phyloP scores from a whole-genome alignment of 148 eudicot genomes.

The Fagopyrum esculentum region DNA sequence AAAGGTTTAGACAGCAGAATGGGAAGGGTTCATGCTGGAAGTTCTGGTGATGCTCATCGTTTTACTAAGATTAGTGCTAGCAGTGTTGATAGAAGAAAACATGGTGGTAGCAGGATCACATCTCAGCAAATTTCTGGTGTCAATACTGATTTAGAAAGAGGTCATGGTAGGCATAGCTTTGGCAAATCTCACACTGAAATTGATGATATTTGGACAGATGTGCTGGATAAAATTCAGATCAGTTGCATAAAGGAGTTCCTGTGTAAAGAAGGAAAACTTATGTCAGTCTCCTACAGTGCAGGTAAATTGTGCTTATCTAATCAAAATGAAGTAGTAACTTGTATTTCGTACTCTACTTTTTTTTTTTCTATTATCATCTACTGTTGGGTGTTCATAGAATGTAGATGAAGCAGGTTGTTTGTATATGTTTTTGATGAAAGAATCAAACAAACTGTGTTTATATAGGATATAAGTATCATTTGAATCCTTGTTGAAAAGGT shows the following conservation, averaged over 20 bases:
- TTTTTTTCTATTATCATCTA: background rate
- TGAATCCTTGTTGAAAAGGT: too few species aligned
- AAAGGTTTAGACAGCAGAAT: slow-evolving; percentile 27
- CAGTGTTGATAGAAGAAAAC: slow-evolving; percentile 29
- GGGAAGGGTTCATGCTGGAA: slow-evolving; percentile 31
- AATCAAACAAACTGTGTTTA: background rate
- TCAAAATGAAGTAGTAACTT: too few species aligned
- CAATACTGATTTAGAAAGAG: slow-evolving; percentile 27
- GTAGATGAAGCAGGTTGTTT: background rate
- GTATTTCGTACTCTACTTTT: too few species aligned
- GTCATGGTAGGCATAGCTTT: slow-evolving; percentile 18
- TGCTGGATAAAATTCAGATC: slow-evolving; percentile 55
- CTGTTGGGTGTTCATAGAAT: background rate
- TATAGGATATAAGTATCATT: background rate
- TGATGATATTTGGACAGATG: slow-evolving; percentile 81
- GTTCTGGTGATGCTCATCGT: slow-evolving; percentile 27
- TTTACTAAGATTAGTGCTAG: slow-evolving; percentile 27
- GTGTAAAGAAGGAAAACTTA: slow-evolving; percentile 74
- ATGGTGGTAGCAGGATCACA: slow-evolving; percentile 19
- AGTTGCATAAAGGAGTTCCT: slow-evolving; percentile 68
- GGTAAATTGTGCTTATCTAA: slow-evolving; percentile 34
- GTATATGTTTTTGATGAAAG: background rate
- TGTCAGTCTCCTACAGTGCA: slow-evolving; percentile 69
- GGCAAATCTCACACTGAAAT: slow-evolving; percentile 36
- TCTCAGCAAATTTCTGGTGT: slow-evolving; percentile 6